These are phyloP conservation scores for Pseudocercospora crystallina DNA, from an alignment of 2,329 filamentous ascomycete genomes.

Conservation along the genomic window DNA sequence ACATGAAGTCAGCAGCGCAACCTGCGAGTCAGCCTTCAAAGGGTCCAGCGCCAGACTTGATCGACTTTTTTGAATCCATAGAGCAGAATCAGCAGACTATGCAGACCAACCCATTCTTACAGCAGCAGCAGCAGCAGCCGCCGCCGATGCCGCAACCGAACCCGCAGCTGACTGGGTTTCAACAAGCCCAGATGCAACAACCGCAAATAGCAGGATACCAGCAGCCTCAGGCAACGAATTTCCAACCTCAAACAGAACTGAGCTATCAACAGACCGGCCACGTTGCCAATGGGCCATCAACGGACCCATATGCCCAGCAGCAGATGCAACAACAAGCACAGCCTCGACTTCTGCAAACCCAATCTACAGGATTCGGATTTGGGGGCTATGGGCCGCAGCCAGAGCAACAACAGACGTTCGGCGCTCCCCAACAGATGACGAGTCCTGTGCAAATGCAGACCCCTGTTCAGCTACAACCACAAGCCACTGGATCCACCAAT, in stretches of 20 bases:
- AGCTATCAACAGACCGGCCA: constrained; percentile 21
- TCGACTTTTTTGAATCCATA: constrained; percentile 93
- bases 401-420: constrained; percentile 48
- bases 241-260: background rate
- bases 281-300: constrained; percentile 12
- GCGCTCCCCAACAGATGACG: constrained; percentile 31
- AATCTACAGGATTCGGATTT: constrained; percentile 75
- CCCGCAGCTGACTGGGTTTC: constrained; percentile 25
- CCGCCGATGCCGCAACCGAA: constrained; percentile 29
- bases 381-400: constrained; percentile 75
- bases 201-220: constrained; percentile 48
- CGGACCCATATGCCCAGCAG: constrained; percentile 41
- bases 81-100: constrained; percentile 78
- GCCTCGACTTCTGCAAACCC: constrained; percentile 56
- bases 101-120: constrained; percentile 34
- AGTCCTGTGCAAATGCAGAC: constrained; percentile 36
- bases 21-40: constrained; percentile 44
- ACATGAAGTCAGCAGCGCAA: constrained; percentile 23
- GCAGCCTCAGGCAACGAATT: constrained; percentile 26
- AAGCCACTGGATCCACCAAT: constrained; percentile 73
- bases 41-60: constrained; percentile 73
- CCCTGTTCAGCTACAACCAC: constrained; percentile 41
- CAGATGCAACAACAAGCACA: constrained; percentile 25
- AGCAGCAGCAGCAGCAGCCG: constrained; percentile 28
- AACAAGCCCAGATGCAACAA: constrained; percentile 21